These are phyloP conservation scores for Hura crepitans DNA, from an alignment of 441 rosid species.

Conservation along the genomic window DNA sequence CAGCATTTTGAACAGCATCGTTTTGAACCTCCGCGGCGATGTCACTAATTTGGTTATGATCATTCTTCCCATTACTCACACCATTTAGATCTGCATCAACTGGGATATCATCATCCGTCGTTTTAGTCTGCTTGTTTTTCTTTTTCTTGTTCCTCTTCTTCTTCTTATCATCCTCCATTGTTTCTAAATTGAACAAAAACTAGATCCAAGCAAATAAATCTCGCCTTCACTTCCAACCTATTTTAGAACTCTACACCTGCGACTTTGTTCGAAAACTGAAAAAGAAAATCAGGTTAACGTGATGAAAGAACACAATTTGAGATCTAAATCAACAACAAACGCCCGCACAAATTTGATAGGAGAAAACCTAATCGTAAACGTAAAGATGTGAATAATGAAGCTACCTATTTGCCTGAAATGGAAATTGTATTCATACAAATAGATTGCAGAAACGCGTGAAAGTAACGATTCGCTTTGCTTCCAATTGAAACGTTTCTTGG, in stretches of 20 bases:
- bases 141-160: slow-evolving; percentile 21
- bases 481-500: slow-evolving; percentile 9
- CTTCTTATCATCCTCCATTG: slow-evolving; percentile 21
- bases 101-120: slow-evolving; percentile 33
- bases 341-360: not conserved
- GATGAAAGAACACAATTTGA: not conserved
- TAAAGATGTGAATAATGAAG: not conserved
- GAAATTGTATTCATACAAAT: not conserved
- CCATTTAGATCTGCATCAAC: slow-evolving; percentile 19
- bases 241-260: not conserved
- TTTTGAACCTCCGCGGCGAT: slow-evolving; percentile 16
- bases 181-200: not conserved
- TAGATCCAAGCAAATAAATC: not conserved
- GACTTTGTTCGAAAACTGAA: not conserved
- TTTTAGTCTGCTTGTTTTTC: slow-evolving; percentile 24
- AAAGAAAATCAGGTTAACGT: too few relatives aligned
- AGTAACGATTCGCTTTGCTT: not conserved
- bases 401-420: not conserved
- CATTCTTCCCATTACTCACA: slow-evolving; percentile 12
- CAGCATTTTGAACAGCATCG: slow-evolving; percentile 16
- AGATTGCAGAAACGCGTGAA: not conserved
- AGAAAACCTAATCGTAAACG: not conserved
- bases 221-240: not conserved
- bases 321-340: not conserved
- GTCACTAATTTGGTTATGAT: slow-evolving; percentile 10